Conservation (phyloP, 331 rosid genomes). For the Dryas integrifolia region DNA sequence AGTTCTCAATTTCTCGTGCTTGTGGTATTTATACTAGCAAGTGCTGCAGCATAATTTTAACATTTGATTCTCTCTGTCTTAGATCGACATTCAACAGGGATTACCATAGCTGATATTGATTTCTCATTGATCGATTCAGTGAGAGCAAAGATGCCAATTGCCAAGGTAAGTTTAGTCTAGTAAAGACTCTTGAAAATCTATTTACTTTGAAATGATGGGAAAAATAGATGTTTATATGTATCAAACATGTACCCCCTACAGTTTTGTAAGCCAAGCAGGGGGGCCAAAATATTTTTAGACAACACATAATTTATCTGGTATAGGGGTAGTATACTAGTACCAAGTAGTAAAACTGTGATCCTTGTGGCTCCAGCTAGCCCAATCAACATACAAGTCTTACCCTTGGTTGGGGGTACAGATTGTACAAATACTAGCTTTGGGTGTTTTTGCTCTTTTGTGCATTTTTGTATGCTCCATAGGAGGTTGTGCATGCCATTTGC, state of each 20-base stretch:
- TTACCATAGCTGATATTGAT: conserved; percentile 80
- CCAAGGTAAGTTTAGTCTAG: conserved; percentile 45
- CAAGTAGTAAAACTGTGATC: background rate
- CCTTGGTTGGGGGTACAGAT: no score
- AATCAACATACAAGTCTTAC: no score
- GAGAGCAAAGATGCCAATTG: conserved; percentile 84
- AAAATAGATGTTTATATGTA: background rate
- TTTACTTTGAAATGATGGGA: conserved; percentile 2
- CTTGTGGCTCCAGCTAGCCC: no score
- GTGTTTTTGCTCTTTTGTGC: background rate
- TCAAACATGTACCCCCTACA: background rate
- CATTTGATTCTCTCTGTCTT: conserved; percentile 30
- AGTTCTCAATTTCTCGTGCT: background rate
- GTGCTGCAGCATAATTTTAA: conserved; percentile 6
- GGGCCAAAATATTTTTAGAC: background rate
- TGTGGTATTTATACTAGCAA: background rate
- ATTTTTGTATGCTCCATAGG: background rate
- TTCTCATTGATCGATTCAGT: conserved; percentile 67
- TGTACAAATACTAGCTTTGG: no score
- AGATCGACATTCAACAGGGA: conserved; percentile 83
- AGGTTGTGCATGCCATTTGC: background rate
- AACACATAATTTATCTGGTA: background rate
- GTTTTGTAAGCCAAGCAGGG: background rate
- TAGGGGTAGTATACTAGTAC: background rate
- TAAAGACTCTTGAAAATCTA: background rate